Evolutionary conservation across 176 grass and related monocot genomes (phyloP), one percentile per base, ranked within the genome.

Genomic region (Oryza coarctata): DNA sequence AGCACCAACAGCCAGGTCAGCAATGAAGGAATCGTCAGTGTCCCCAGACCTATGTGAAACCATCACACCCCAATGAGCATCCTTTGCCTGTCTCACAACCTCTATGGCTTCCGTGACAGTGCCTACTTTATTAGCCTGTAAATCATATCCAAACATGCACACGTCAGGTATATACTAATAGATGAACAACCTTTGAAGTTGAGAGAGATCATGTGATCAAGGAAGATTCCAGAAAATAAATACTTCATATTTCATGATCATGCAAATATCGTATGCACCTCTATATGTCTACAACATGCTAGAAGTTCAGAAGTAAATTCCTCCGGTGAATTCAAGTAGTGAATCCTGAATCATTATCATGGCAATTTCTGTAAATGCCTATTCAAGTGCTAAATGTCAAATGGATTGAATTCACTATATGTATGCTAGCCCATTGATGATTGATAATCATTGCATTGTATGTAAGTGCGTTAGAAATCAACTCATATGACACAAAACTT

Each of bases 91-190:
- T 75, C 95, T 99, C 58, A 95, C 93, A 68, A 92, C 91, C 88
- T 99, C 97, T 90, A 99, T 94, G 40, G 91, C 97, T 77, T 99
- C 93, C 6, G 91, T 99, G 66, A 99, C 87, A 25, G 93, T 99
- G 70, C 96, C 96, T 55, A 99, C 93, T 77, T 99, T 93, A 88
- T 90, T 99, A 86, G 78, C 79, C 96, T 99, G 85, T 70, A 87
- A 75, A 84, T 71, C 11, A 65, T 80, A 70, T 6, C 0, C 49
- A 79, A 70, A 74, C 63, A 32, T 30, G 66, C 17, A 81, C 12
- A 41, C 15, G 26, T 52, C 26, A 88, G 32, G 26, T 43, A 71
- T 34, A 71, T 34, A 65, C 26, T 81, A 27, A 70, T n/a, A 77
- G 62, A 78, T 15, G 36, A 85, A 58, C 4, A 17, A 17, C 8